phyloP scores from a whole-genome alignment of 495 filamentous ascomycete genomes.

The Tuber calosporum region DNA sequence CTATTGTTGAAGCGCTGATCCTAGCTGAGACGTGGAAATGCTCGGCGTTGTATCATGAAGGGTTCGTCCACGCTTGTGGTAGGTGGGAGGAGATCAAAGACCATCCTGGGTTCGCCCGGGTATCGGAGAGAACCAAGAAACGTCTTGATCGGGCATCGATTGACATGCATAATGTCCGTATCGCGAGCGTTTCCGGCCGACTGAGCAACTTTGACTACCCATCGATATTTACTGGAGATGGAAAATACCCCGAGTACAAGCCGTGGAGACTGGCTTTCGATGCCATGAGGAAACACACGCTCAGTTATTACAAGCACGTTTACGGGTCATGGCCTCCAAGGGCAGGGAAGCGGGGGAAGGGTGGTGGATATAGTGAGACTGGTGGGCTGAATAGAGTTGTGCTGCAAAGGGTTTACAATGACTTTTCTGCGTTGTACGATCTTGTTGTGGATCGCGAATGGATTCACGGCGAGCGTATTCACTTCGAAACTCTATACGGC shows the following conservation, averaged over 20 bases:
- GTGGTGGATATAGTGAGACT: slow-evolving; percentile 76
- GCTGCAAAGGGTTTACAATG: slow-evolving; percentile 72
- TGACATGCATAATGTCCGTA: slow-evolving; percentile 63
- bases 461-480: slow-evolving; percentile 47
- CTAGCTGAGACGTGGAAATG: slow-evolving; percentile 80
- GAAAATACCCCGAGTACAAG: slow-evolving; percentile 52
- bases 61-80: slow-evolving; percentile 86
- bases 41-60: slow-evolving; percentile 76
- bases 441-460: slow-evolving; percentile 68
- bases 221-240: slow-evolving; percentile 74
- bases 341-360: slow-evolving; percentile 65
- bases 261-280: slow-evolving; percentile 69
- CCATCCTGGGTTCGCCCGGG: slow-evolving; percentile 59
- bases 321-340: slow-evolving; percentile 95
- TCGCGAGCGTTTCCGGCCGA: slow-evolving; percentile 50
- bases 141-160: slow-evolving; percentile 73
- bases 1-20: slow-evolving; percentile 82
- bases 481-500: slow-evolving; percentile 45
- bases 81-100: slow-evolving; percentile 69
- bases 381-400: slow-evolving; percentile 77
- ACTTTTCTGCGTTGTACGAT: slow-evolving; percentile 82
- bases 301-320: slow-evolving; percentile 69
- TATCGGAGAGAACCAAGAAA: slow-evolving; percentile 64
- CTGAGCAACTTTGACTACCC: slow-evolving; percentile 70
- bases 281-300: slow-evolving; percentile 64